phyloP scores from a whole-genome alignment of 768 basidiomycete species.

The Amanita exitialis region DNA sequence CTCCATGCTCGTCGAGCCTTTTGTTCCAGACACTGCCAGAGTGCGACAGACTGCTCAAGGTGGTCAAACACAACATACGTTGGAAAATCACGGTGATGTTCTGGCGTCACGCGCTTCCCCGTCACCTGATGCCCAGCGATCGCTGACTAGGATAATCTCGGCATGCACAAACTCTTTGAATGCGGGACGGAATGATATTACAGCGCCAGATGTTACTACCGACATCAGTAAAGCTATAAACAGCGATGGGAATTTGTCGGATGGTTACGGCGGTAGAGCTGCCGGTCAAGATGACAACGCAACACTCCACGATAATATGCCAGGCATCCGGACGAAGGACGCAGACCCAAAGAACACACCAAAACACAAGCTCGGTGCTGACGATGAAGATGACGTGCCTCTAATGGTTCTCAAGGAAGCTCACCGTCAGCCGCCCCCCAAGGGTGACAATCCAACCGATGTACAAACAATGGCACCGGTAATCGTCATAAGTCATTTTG shows the following conservation, averaged over 20 bases:
- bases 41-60: background rate
- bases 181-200: background rate
- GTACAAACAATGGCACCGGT: background rate
- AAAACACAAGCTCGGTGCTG: background rate
- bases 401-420: background rate
- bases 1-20: constrained; percentile 4
- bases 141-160: background rate
- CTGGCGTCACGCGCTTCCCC: background rate
- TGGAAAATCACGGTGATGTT: background rate
- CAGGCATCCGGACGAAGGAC: background rate
- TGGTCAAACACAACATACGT: background rate
- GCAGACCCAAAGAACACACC: background rate
- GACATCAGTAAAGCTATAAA: background rate
- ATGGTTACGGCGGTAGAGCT: background rate
- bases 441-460: background rate
- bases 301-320: background rate
- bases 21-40: background rate
- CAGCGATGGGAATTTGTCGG: background rate
- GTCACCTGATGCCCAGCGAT: background rate
- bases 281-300: background rate
- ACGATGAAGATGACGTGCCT: constrained; percentile 5
- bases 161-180: background rate
- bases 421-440: background rate
- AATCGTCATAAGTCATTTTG: background rate
- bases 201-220: background rate